phyloP scores from a whole-genome alignment of 2,329 filamentous ascomycete species.

The Sodiomyces alkalinus region DNA sequence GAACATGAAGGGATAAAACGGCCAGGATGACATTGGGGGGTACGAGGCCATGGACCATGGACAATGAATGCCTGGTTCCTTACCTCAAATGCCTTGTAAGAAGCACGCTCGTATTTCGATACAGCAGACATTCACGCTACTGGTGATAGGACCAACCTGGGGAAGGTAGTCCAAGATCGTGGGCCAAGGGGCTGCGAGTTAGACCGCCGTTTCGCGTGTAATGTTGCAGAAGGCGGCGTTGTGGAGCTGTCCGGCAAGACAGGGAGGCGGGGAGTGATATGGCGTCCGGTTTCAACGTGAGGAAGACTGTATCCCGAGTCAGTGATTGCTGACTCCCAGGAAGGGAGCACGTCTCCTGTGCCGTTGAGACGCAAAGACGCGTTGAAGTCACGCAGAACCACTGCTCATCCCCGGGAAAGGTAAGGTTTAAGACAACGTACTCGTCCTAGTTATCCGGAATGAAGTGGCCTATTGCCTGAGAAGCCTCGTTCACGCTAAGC shows the following conservation, averaged over 20 bases:
- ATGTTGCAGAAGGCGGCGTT: conserved; percentile 1
- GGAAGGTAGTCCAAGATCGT: conserved; percentile 5
- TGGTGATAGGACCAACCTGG: conserved; percentile 11
- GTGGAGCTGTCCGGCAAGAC: not conserved
- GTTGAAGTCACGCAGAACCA: too few species aligned
- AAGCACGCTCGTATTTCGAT: conserved; percentile 35
- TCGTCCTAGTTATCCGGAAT: too few species aligned
- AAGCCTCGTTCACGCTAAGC: too few species aligned
- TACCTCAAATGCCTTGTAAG: conserved; percentile 45
- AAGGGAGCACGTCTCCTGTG: too few species aligned
- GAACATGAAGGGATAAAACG: conserved; percentile 3
- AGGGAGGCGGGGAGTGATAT: not conserved
- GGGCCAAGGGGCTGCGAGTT: conserved; percentile 4
- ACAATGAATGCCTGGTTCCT: conserved; percentile 18
- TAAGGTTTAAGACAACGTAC: too few species aligned
- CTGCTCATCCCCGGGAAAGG: too few species aligned
- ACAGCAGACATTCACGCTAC: conserved; percentile 43
- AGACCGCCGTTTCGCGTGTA: conserved; percentile 10
- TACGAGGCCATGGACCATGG: not conserved
- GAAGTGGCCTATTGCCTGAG: too few species aligned
- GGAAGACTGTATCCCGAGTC: too few species aligned
- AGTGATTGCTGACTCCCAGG: too few species aligned
- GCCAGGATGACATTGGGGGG: not conserved
- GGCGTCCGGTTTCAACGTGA: too few species aligned
- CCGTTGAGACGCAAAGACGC: too few species aligned